Conservation (phyloP, 108 stramenopile genomes). For the Discostella pseudostelligera region DNA sequence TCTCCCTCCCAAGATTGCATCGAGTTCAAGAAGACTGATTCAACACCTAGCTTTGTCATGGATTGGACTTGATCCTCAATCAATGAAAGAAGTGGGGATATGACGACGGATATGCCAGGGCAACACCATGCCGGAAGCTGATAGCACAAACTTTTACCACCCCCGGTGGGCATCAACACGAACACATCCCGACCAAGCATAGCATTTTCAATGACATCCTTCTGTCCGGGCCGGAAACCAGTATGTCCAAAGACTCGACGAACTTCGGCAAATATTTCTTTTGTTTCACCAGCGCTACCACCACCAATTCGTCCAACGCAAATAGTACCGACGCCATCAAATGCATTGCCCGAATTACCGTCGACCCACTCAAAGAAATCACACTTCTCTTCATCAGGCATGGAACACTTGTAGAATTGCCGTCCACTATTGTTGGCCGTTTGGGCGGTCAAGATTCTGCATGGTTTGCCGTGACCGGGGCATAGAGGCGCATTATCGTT, state of each 20-base stretch:
- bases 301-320: conserved; percentile 6
- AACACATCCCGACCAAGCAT: conserved; percentile 92
- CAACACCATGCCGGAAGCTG: conserved; percentile 96
- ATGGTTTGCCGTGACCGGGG: conserved; percentile 76
- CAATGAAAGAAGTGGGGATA: conserved; percentile 94
- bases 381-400: conserved; percentile 70
- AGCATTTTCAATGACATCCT: conserved; percentile 88
- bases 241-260: conserved; percentile 84
- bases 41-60: conserved; percentile 81
- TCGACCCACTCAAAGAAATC: conserved; percentile 92
- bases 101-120: conserved; percentile 91
- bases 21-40: conserved; percentile 79
- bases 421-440: conserved; percentile 69
- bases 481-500: conserved; percentile 55
- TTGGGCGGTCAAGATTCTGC: conserved; percentile 58
- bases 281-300: conserved; percentile 27
- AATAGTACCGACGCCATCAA: conserved; percentile 16
- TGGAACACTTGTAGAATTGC: conserved; percentile 84
- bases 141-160: conserved; percentile 89
- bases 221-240: conserved; percentile 90
- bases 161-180: conserved; percentile 98
- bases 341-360: conserved; percentile 53
- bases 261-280: conserved; percentile 68
- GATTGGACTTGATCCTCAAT: conserved; percentile 97
- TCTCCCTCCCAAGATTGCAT: conserved; percentile 82